Evolutionary conservation across 2,329 filamentous ascomycete genomes (phyloP).

Genomic region (Aspergillus costaricaensis): DNA sequence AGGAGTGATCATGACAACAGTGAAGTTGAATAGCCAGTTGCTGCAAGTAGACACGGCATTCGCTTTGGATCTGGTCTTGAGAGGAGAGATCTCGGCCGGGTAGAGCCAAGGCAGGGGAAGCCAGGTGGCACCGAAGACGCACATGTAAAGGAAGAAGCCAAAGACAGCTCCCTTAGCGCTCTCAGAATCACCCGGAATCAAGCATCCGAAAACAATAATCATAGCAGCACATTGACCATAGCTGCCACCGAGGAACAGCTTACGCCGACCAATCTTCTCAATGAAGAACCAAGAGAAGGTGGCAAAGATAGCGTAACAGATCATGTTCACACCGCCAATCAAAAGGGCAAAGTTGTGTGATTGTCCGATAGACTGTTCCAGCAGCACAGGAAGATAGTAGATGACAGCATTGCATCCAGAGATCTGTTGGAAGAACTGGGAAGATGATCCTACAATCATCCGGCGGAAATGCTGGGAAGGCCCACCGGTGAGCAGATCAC

Average conservation of each 20-base stretch:
- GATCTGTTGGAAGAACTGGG: slow-evolving; percentile 19
- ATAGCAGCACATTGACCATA: slow-evolving; percentile 18
- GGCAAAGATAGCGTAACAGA: slow-evolving; percentile 20
- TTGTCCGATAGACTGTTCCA: slow-evolving; percentile 18
- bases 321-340: slow-evolving; percentile 21
- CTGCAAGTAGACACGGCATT: slow-evolving; percentile 51
- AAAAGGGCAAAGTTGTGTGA: slow-evolving; percentile 15
- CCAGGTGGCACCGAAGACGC: slow-evolving; percentile 43
- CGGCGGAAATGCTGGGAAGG: slow-evolving; percentile 19
- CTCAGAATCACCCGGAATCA: slow-evolving; percentile 14
- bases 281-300: slow-evolving; percentile 22
- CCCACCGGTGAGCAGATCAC: slow-evolving; percentile 18
- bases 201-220: slow-evolving; percentile 17
- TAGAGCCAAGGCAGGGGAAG: slow-evolving; percentile 59
- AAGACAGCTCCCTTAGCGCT: slow-evolving; percentile 21
- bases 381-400: slow-evolving; percentile 17
- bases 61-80: slow-evolving; percentile 50
- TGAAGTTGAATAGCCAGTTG: slow-evolving; percentile 56
- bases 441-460: slow-evolving; percentile 18
- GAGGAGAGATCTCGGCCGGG: slow-evolving; percentile 50
- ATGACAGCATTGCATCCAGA: slow-evolving; percentile 22
- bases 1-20: slow-evolving; percentile 48
- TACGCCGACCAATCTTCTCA: slow-evolving; percentile 18
- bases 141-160: slow-evolving; percentile 24
- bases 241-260: slow-evolving; percentile 18